Evolutionary conservation across 495 filamentous ascomycete genomes (phyloP), one percentile per base, ranked within the genome.

Genomic region (Haplographium delicatum): DNA sequence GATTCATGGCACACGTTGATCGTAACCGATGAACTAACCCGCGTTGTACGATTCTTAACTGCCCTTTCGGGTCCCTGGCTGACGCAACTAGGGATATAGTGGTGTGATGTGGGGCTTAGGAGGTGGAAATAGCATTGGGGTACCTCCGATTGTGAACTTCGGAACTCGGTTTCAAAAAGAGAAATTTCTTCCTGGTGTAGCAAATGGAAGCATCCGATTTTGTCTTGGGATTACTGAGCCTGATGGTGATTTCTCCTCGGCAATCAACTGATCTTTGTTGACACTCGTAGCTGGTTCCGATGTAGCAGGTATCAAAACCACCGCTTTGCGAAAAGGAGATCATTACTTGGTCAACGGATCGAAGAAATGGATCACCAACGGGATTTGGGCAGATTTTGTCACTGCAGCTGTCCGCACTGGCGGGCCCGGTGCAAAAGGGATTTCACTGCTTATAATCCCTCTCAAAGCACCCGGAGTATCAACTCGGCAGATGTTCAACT

Each of bases 301-400:
- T 65, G 73, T 80, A 2, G 72, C 73, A 3, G 71, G 67, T 60
- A 78, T 80, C 41, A 61, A 65, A 20, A 78, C 74, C 2, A 78
- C 73, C 1, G 75, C 76, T 0, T 57, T 65, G 9, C 56, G 64
- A 0, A 60, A 74, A 24, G 72, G 71, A 0, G 66, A 73, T 42
- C 57, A 66, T 48, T 80, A 78, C 42, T 53, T 78, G 24, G 75
- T 79, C 10, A 78, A 78, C 57, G 76, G 76, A 4, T 63, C 66
- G 9, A 79, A 80, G 67, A 79, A 80, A 51, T 80, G 76, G 76
- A 79, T 80, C 31, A 80, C 76, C 18, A 75, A 75, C 48, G 74
- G 66, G 9, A 67, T 75, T 5, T 79, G 73, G 71, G 74, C 76
- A 5, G 70, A 74, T 34, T 75, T 73, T 55, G 70, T 71, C 25